Evolutionary conservation across 2,329 filamentous ascomycete species (phyloP), one percentile per base, ranked within the genome.

Genomic region (Cordyceps fumosorosea): DNA sequence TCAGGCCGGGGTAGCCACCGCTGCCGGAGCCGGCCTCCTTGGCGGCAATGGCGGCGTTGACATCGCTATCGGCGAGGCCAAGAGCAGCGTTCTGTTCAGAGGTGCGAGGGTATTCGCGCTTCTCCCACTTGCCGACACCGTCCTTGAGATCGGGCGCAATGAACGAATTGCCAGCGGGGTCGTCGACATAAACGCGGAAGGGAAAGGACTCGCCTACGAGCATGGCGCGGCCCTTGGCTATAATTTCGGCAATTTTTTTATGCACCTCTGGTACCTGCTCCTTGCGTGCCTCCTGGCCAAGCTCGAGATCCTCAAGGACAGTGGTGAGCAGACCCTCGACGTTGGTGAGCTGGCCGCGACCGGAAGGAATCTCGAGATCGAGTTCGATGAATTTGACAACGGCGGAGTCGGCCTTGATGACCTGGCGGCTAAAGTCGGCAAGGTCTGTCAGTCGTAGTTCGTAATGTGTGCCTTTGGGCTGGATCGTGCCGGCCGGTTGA

Each of bases 81-180:
- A 99, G 85, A 20, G 85, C 83, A 62, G 88, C 89, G 72, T 99
- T 99, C 75, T 98, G 93, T 70, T 91, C 90, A 1, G 87, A 78
- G 1, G 89, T 93, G 64, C 95, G 87, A 60, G 86, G 76, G 72
- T 95, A 99, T 71, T 97, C 91, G 64, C 85, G 84, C 74, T 93
- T 91, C 66, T 86, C 85, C 85, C 93, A 97, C 77, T 97, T 97
- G 68, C 90, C 89, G n/a, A 89, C 84, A 53, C 85, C 84, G 67
- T 91, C 89, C 65, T 86, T 88, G 65, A 90, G 84, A 66, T 92
- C 89, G 16, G 95, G 95, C 54, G 96, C 89, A 69, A 99, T 96
- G 83, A 93, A 98, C 2, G 92, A 96, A 81, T 99, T 99, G 60
- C 95, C 95, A 0, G 93, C 90, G 3, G 91, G 89, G 73, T 99